Evolutionary conservation across 1,284 basidiomycete genomes (phyloP), one percentile per base, ranked within the genome.

Genomic region (Leccinum solheimii): DNA sequence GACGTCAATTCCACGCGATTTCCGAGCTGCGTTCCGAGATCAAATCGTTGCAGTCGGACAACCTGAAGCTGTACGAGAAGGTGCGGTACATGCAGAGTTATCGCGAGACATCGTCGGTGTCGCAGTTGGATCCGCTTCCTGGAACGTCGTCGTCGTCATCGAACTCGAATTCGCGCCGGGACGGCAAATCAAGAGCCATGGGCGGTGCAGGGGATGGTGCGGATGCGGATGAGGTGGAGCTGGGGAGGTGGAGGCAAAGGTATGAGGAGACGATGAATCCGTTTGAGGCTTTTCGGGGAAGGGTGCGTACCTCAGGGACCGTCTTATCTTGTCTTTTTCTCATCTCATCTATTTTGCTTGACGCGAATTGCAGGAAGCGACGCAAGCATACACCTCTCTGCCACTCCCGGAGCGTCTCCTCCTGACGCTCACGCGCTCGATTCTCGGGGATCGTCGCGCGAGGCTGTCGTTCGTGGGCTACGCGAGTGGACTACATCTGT

Each of bases 241-340:
- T 97, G 75, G 90, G 90, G 68, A 92, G 90, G 73, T 99, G 98
- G 76, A 87, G 91, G 58, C 86, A 90, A 64, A 85, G 93, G 73
- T 98, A 98, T 73, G 96, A 99, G 73, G 94, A 97, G 75, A 86
- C 91, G 54, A 94, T 98, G 86, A 98, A 99, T 72, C 97, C 97
- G 0, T 99, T 98, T 75, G 95, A 98, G 75, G 93, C 92, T 4
- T 98, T 99, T 83, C 87, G 95, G 63, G 95, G 96, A 4, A 82
- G 94, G 72, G 95, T 96, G 70, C 71, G 93, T 84, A n/a, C 1
- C 10, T 27, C 13, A 6, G 32, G 11, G 0, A 21, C 3, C 6
- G 13, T 5, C 19, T 2, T 16, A 36, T n/a, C 7, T 40, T 34
- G 3, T n/a, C 16, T 40, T 40, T n/a, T 10, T 19, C 1, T 45